These are phyloP conservation scores for Turritis glabra DNA, from an alignment of 345 rosid species.

Conservation along the genomic window DNA sequence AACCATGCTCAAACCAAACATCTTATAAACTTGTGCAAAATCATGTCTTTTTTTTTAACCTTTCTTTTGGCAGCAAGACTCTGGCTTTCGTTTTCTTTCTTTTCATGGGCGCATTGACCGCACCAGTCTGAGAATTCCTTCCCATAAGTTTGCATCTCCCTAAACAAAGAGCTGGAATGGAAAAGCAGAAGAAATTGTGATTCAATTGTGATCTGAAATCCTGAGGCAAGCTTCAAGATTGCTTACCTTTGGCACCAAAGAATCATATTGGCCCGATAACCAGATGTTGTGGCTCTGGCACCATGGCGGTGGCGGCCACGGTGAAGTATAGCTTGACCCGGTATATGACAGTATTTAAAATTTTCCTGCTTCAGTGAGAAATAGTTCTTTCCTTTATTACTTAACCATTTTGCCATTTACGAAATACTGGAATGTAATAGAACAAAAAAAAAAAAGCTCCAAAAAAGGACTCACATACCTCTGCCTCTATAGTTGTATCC, in stretches of 20 bases:
- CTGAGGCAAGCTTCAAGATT: not conserved
- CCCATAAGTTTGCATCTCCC: conserved; percentile 70
- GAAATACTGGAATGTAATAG: not conserved
- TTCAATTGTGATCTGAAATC: not conserved
- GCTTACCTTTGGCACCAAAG: conserved; percentile 83
- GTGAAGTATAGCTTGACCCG: conserved; percentile 75
- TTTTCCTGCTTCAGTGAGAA: conserved; percentile 47
- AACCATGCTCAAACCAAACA: not conserved
- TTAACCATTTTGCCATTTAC: not conserved
- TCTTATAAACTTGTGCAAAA: not conserved
- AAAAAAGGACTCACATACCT: conserved; percentile 47
- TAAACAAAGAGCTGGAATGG: conserved; percentile 55
- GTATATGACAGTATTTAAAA: conserved; percentile 57
- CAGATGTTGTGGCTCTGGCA: conserved; percentile 70
- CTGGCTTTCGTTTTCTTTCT: conserved; percentile 51
- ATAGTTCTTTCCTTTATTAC: not conserved
- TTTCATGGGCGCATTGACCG: conserved; percentile 59
- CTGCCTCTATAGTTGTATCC: conserved; percentile 47
- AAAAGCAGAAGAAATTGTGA: conserved; percentile 5
- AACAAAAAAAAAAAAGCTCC: not conserved
- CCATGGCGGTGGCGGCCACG: conserved; percentile 84
- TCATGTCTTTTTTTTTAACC: conserved; percentile 41
- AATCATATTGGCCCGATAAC: conserved; percentile 67
- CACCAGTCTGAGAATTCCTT: conserved; percentile 71
- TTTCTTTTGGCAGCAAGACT: conserved; percentile 54